Evolutionary conservation across 371 early-diverging fungal species (phyloP).

Genomic region (Mucor plumbeus): DNA sequence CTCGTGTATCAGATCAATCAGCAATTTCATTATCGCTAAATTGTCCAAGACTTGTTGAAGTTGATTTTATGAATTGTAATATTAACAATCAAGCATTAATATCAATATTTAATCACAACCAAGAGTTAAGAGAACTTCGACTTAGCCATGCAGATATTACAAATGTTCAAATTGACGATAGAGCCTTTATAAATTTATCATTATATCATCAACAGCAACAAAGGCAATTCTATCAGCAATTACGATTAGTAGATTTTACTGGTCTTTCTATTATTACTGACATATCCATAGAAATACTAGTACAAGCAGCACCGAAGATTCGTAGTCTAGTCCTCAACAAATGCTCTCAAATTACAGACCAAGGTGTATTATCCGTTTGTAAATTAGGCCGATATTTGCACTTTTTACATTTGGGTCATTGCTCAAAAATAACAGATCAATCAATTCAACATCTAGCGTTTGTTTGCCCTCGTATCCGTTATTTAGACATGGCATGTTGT

Average conservation of each 20-base stretch:
- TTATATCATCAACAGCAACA: constrained; percentile 5
- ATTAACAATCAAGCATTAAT: constrained; percentile 54
- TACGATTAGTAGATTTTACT: constrained; percentile 65
- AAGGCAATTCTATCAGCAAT: constrained; percentile 45
- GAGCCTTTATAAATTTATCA: constrained; percentile 40
- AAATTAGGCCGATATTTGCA: constrained; percentile 61
- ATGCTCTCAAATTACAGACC: constrained; percentile 60
- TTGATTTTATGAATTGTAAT: constrained; percentile 62
- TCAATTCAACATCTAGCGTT: constrained; percentile 55
- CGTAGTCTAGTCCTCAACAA: constrained; percentile 65
- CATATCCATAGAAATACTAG: constrained; percentile 46
- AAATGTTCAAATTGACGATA: constrained; percentile 37
- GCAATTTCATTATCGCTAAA: constrained; percentile 53
- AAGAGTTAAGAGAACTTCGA: constrained; percentile 61
- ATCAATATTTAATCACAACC: constrained; percentile 48
- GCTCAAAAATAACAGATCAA: constrained; percentile 57
- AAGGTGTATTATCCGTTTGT: constrained; percentile 56
- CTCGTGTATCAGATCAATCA: constrained; percentile 53
- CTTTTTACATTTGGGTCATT: constrained; percentile 68
- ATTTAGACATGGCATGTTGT: constrained; percentile 69
- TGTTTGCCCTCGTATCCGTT: constrained; percentile 64
- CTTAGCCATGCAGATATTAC: constrained; percentile 39
- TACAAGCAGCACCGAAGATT: constrained; percentile 61
- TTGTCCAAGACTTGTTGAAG: constrained; percentile 63
- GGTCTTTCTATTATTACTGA: constrained; percentile 56